Evolutionary conservation across 2,329 filamentous ascomycete genomes (phyloP).

Genomic region (Colletotrichum liaoningense): DNA sequence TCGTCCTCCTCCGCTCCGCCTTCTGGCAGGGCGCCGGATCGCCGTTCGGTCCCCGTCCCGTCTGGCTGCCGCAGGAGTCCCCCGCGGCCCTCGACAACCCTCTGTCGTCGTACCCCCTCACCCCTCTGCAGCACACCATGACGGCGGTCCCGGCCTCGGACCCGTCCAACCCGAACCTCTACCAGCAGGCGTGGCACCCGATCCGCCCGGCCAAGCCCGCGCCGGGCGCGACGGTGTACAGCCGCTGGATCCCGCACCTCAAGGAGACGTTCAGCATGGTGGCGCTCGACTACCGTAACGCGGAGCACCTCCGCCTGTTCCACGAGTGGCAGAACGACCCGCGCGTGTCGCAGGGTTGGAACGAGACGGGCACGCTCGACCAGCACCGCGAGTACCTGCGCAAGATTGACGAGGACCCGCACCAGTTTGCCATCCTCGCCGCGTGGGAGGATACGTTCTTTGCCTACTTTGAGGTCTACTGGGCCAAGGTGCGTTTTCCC

Average conservation of each 20-base stretch:
- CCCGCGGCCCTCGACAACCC: constrained; percentile 49
- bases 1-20: constrained; percentile 61
- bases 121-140: constrained; percentile 59
- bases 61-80: constrained; percentile 66
- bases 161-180: constrained; percentile 52
- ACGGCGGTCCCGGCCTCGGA: constrained; percentile 52
- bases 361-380: constrained; percentile 80
- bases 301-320: constrained; percentile 76
- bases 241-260: constrained; percentile 81
- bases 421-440: constrained; percentile 77
- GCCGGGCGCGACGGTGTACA: constrained; percentile 79
- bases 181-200: constrained; percentile 74
- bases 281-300: constrained; percentile 74
- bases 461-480: constrained; percentile 85
- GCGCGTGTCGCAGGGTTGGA: constrained; percentile 83
- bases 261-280: constrained; percentile 82
- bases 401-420: constrained; percentile 76
- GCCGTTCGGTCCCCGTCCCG: constrained; percentile 72
- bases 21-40: constrained; percentile 80
- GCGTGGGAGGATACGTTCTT: constrained; percentile 78
- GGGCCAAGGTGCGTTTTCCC: constrained; percentile 73
- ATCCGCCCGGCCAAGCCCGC: constrained; percentile 77
- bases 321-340: constrained; percentile 88
- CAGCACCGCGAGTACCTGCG: constrained; percentile 79
- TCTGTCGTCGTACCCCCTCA: constrained; percentile 59